Evolutionary conservation across 2,329 filamentous ascomycete species (phyloP).

Genomic region (Paecilomyces sp.): DNA sequence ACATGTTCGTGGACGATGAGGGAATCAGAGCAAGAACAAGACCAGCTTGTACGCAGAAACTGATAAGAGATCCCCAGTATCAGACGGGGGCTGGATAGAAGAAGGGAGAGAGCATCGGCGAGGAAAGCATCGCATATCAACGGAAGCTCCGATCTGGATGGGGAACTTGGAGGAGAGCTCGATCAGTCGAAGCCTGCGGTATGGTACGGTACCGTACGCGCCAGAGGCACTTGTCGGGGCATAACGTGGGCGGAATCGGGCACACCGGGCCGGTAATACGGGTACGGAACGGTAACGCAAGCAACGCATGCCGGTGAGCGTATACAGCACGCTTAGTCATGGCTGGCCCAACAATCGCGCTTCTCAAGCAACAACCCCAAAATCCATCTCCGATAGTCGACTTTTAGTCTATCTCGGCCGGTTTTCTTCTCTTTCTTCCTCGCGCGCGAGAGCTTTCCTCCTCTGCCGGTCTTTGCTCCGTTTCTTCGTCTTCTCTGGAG

Average conservation of each 20-base stretch:
- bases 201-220: neutral
- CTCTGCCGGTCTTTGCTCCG: neutral
- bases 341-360: slow-evolving; percentile 24
- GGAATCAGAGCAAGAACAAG: neutral
- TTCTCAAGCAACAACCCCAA: slow-evolving; percentile 1
- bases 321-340: slow-evolving; percentile 21
- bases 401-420: slow-evolving; percentile 1
- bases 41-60: neutral
- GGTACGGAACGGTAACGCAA: slow-evolving; percentile 10
- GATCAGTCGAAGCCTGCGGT: neutral
- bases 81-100: neutral
- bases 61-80: neutral
- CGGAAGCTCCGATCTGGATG: neutral
- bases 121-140: neutral
- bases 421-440: neutral
- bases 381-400: neutral
- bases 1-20: neutral
- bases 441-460: neutral
- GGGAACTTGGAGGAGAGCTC: neutral
- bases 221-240: neutral
- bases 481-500: slow-evolving; percentile 17
- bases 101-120: neutral
- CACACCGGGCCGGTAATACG: neutral
- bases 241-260: neutral
- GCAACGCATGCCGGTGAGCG: slow-evolving; percentile 30